Evolutionary conservation across 2,329 filamentous ascomycete species (phyloP), one percentile per base, ranked within the genome.

Genomic region (Aspergillus ruber): DNA sequence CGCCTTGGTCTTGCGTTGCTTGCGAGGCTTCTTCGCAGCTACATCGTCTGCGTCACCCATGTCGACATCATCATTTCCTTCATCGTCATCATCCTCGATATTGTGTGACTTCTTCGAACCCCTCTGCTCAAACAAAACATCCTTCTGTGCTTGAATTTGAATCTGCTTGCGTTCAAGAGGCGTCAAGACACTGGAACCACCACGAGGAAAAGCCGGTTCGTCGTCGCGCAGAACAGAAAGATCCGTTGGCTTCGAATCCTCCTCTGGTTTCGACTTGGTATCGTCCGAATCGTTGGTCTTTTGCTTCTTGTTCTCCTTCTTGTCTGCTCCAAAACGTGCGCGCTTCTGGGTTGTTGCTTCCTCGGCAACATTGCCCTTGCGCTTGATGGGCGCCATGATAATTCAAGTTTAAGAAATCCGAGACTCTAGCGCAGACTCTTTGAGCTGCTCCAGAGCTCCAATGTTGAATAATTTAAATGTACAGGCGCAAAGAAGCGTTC

Each of bases 141-240:
- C 93, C 59, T 86, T 84, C 63, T 87, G 93, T 41, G 93, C 93
- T 69, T 97, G 86, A 49, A 94, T 85, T 61, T 93, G 86, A 53
- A 98, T 97, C 70, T 97, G 89, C 73, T 95, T 96, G 65, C 94
- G 87, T 68, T 98, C 93, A 44, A 98, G 75, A 17, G 93, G 90
- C 2, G 93, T 96, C 64, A 98, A 74, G 45, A 95, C 78, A 63
- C 88, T 94, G 45, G 83, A 91, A 39, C 93, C 94, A 47, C 93
- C 93, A 77, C 93, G 83, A 56, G 93, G 91, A 61, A 98, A 98
- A 40, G 91, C 78, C 29, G 84, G 84, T 64, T 96, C 93, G 56
- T 97, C 93, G 56, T 93, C 85, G 46, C 74, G 74, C 57, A 83
- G 64, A 15, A 81, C 67, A 35, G 65, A 62, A 45, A 68, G 61